Evolutionary conservation across 1,284 basidiomycete genomes (phyloP).

Genomic region (Pascua sp.): DNA sequence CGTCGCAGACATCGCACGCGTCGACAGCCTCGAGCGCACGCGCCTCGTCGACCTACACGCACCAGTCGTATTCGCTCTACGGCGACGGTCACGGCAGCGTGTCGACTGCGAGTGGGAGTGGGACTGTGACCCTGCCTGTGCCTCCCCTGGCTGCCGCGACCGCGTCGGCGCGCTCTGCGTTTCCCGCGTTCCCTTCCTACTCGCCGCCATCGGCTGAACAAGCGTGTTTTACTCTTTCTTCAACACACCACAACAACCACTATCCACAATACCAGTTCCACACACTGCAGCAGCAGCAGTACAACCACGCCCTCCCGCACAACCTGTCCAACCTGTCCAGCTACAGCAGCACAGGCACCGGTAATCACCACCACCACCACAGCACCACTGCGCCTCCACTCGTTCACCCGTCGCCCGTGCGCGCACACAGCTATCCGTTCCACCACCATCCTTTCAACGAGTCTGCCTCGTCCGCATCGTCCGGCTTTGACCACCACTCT

Average conservation of each 20-base stretch:
- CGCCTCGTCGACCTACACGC: too few species aligned
- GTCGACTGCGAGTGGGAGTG: too few species aligned
- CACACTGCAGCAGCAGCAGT: not conserved
- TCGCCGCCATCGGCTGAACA: not conserved
- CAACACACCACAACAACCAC: not conserved
- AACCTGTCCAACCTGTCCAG: not conserved
- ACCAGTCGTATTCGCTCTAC: too few species aligned
- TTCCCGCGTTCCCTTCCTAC: too few species aligned
- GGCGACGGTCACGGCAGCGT: too few species aligned
- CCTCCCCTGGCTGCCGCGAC: too few species aligned
- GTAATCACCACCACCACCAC: slow-evolving; percentile 3
- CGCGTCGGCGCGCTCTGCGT: too few species aligned
- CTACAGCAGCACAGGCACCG: not conserved
- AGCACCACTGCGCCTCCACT: not conserved
- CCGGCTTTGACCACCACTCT: not conserved
- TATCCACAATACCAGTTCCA: not conserved
- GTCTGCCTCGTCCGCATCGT: slow-evolving; percentile 1
- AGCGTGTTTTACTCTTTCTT: not conserved
- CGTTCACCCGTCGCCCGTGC: slow-evolving; percentile 21
- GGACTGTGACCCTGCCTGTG: too few species aligned
- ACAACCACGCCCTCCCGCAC: not conserved
- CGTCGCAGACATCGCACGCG: too few species aligned
- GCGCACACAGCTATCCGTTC: slow-evolving; percentile 18
- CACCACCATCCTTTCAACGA: not conserved
- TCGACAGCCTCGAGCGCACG: too few species aligned